A percentile compares a stretch with the other conserved stretches of the same genome.
These are phyloP conservation scores for Eucalyptus pauciflora DNA, from an alignment of 345 rosid species.

Conservation along the genomic window DNA sequence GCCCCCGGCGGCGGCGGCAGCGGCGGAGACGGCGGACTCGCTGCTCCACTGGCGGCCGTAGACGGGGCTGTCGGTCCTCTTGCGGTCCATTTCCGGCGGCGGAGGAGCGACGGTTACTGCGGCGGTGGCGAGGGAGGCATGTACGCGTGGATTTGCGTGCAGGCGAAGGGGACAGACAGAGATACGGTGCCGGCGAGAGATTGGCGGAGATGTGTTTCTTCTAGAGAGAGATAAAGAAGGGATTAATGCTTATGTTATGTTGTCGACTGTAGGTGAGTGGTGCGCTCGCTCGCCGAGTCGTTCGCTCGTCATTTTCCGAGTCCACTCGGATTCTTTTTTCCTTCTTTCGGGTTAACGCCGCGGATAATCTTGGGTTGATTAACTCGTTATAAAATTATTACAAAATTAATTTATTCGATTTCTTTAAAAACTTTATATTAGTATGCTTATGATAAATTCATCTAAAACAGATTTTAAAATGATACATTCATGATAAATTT, in stretches of 20 bases:
- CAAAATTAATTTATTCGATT: neutral
- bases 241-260: neutral
- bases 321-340: neutral
- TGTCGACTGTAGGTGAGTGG: neutral
- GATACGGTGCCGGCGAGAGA: neutral
- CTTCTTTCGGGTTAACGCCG: neutral
- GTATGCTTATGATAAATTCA: accelerated
- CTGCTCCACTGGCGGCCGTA: conserved; percentile 67
- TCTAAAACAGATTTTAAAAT: too few relatives aligned
- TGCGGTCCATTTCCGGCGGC: conserved; percentile 50
- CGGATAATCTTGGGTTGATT: neutral
- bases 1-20: conserved; percentile 32
- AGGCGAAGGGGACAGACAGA: neutral
- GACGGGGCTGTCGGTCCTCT: conserved; percentile 62
- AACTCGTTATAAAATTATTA: neutral
- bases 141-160: neutral
- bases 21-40: conserved; percentile 37
- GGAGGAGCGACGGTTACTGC: neutral
- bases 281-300: neutral
- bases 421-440: accelerated
- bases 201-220: neutral
- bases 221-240: neutral
- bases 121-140: neutral
- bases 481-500: accelerated
- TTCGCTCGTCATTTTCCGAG: neutral